Evolutionary conservation across 768 basidiomycete genomes (phyloP).

Genomic region (Lepiota venenata): DNA sequence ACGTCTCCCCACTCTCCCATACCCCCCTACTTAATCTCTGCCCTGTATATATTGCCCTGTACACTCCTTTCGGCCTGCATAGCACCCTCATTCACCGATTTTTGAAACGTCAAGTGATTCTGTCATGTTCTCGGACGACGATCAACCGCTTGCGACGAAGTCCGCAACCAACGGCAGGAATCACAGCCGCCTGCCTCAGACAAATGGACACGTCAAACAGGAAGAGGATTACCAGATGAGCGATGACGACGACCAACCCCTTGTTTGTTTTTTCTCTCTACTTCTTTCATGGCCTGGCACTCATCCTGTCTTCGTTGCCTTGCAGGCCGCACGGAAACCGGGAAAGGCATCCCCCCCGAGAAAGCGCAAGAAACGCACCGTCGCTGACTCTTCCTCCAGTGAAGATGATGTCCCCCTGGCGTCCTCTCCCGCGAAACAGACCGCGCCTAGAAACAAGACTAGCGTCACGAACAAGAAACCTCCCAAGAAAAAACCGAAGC

Average conservation of each 20-base stretch:
- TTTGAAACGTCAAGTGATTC: constrained; percentile 43
- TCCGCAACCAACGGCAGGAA: constrained; percentile 37
- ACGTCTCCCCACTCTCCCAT: constrained; percentile 26
- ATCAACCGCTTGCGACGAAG: constrained; percentile 46
- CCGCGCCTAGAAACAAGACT: constrained; percentile 23
- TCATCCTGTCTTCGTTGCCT: constrained; percentile 22
- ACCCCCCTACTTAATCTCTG: constrained; percentile 18
- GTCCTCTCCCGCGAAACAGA: constrained; percentile 60
- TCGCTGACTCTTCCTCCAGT: constrained; percentile 58
- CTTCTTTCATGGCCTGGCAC: neutral
- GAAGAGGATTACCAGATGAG: constrained; percentile 49
- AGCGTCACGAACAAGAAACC: constrained; percentile 38
- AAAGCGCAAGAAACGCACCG: constrained; percentile 62
- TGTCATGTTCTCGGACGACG: constrained; percentile 57
- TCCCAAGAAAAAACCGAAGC: constrained; percentile 65
- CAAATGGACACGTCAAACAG: constrained; percentile 43
- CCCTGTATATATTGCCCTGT: constrained; percentile 13
- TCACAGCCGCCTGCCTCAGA: constrained; percentile 17
- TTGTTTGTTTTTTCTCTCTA: constrained; percentile 44
- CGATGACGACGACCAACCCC: constrained; percentile 72
- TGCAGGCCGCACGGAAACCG: constrained; percentile 49
- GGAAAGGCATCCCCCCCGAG: constrained; percentile 38
- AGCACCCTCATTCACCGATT: constrained; percentile 23
- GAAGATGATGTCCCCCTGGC: constrained; percentile 74
- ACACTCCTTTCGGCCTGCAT: constrained; percentile 17